These are phyloP conservation scores for Syncephalastrum monosporum DNA, from an alignment of 371 early-diverging fungal species.

Conservation along the genomic window DNA sequence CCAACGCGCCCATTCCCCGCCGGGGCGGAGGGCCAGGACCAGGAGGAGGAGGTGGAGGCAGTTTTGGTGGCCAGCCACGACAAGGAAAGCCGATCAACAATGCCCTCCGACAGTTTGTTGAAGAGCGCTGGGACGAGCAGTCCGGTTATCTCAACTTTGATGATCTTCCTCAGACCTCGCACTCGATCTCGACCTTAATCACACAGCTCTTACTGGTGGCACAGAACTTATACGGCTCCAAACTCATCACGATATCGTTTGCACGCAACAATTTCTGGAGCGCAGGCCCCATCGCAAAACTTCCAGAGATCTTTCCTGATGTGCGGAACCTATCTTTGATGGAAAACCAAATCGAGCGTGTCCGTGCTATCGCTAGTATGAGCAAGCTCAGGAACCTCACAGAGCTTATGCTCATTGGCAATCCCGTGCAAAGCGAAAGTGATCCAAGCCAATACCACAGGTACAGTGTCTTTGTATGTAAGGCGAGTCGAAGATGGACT, in stretches of 20 bases:
- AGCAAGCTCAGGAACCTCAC: constrained; percentile 38
- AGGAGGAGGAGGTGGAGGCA: neutral
- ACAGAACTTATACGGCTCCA: constrained; percentile 48
- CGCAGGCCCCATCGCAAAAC: constrained; percentile 36
- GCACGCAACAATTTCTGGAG: constrained; percentile 48
- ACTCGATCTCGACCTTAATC: constrained; percentile 35
- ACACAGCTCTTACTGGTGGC: constrained; percentile 51
- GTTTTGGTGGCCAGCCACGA: constrained; percentile 1
- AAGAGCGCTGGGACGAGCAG: constrained; percentile 48
- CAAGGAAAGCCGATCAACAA: constrained; percentile 4
- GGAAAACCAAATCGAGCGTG: constrained; percentile 53
- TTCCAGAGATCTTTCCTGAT: constrained; percentile 49
- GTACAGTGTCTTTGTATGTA: constrained; percentile 1
- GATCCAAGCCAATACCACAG: constrained; percentile 16
- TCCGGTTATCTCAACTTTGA: constrained; percentile 52
- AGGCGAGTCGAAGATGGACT: too few relatives aligned
- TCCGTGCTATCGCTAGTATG: constrained; percentile 39
- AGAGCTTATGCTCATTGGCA: constrained; percentile 54
- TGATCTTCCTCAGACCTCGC: constrained; percentile 36
- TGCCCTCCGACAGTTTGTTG: constrained; percentile 35
- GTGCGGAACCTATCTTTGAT: constrained; percentile 56
- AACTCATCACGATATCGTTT: constrained; percentile 54
- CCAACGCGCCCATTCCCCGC: neutral
- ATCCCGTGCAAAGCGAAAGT: constrained; percentile 46
- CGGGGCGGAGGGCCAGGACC: neutral